phyloP scores from a whole-genome alignment of 495 filamentous ascomycete genomes.

The Lophium mytilinum region DNA sequence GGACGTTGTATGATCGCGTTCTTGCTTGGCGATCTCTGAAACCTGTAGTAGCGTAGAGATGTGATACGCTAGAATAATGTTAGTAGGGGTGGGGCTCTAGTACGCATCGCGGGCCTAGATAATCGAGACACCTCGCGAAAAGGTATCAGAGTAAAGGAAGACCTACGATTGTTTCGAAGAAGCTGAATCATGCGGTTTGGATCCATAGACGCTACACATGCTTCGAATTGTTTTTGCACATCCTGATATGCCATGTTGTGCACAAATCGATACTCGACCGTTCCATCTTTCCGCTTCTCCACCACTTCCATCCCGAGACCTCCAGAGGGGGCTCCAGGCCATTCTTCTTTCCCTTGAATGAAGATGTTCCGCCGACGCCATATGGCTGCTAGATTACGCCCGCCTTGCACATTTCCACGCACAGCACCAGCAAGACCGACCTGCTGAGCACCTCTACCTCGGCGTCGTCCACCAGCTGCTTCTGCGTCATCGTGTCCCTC shows the following conservation, averaged over 20 bases:
- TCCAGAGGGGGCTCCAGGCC: constrained; percentile 72
- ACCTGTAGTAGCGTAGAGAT: constrained; percentile 89
- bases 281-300: constrained; percentile 42
- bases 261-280: constrained; percentile 61
- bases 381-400: constrained; percentile 56
- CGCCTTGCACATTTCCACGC: constrained; percentile 52
- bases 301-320: constrained; percentile 78
- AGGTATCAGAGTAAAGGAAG: neutral
- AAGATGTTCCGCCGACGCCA: constrained; percentile 70
- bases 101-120: neutral
- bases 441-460: constrained; percentile 43
- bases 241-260: constrained; percentile 71
- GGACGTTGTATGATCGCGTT: constrained; percentile 74
- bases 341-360: constrained; percentile 82
- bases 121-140: neutral
- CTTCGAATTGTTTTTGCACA: constrained; percentile 67
- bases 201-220: constrained; percentile 73
- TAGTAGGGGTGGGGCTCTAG: neutral
- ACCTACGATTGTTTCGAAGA: constrained; percentile 54
- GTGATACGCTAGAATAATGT: constrained; percentile 55
- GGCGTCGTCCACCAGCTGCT: constrained; percentile 33
- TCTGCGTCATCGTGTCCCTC: constrained; percentile 48
- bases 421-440: constrained; percentile 65
- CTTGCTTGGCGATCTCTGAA: constrained; percentile 82
- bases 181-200: constrained; percentile 60